These are phyloP conservation scores for Dissophora ornata DNA, from an alignment of 192 early-diverging fungal species.

Conservation along the genomic window DNA sequence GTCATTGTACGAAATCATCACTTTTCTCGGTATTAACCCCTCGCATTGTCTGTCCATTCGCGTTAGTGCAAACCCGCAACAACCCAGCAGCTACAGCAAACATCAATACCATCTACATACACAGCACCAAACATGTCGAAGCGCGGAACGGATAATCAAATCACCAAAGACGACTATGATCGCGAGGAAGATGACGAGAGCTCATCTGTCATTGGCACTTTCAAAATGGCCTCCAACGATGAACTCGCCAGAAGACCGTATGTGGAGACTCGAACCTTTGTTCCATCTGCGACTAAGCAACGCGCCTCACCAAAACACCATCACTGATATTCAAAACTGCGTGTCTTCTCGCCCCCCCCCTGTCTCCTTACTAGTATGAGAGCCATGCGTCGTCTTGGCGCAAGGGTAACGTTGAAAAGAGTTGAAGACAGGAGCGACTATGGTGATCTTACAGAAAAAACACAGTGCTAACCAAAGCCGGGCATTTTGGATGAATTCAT, in stretches of 20 bases:
- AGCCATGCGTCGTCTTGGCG: slow-evolving; percentile 19
- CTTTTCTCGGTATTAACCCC: too few species aligned
- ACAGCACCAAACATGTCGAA: slow-evolving; percentile 39
- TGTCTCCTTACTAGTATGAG: slow-evolving; percentile 7
- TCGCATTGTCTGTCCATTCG: too few species aligned
- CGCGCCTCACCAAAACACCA: not conserved
- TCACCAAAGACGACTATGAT: slow-evolving; percentile 31
- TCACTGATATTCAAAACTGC: not conserved
- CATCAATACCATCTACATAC: too few species aligned
- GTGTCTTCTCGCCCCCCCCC: not conserved
- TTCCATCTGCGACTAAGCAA: not conserved
- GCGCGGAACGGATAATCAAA: slow-evolving; percentile 28
- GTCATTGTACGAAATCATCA: too few species aligned
- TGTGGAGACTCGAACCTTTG: not conserved
- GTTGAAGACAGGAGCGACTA: not conserved
- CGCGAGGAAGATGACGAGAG: slow-evolving; percentile 19
- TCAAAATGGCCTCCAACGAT: slow-evolving; percentile 22
- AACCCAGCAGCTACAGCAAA: too few species aligned
- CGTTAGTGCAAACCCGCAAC: too few species aligned
- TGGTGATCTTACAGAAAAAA: not conserved
- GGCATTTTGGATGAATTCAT: too few species aligned
- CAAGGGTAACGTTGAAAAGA: slow-evolving; percentile 19
- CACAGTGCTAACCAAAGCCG: too few species aligned
- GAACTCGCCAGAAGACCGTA: slow-evolving; percentile 39
- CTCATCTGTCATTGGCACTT: slow-evolving; percentile 13